Base-by-base conservation (phyloP, 108 stramenopile species). In the Skeletonema tropicum region DNA sequence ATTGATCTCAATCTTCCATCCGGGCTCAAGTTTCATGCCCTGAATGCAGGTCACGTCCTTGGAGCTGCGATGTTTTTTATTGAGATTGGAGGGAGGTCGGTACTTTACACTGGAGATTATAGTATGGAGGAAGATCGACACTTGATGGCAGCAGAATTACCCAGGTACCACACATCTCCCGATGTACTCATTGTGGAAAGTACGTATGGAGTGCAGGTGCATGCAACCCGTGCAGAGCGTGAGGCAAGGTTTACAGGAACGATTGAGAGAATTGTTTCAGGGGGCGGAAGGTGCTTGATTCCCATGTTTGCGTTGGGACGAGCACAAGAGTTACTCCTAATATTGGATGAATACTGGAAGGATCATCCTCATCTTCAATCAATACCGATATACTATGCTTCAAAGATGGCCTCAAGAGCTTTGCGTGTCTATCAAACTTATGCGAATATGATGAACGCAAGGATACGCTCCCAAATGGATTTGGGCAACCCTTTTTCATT, bases 41-140 rank as follows among this genome's bases (percentile, higher is more conserved):
- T 97, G 41, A 97, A 97, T 72, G 99, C 99, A 6, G 98, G 98
- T 3, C 99, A 99, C 74, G 99, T 99, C 17, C 85, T 99, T 19
- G 99, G 99, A 33, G 99, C 98, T 21, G 97, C 97, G 74, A 98
- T 99, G 98, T 99, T 92, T 69, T 94, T 90, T 68, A 75, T 99
- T 67, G 97, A 98, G 26, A 90, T 99, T 58, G 98, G 94, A 23
- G 97, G 97, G 57, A 78, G 98, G 23, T 87, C 88, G 9, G 77
- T 99, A 0, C 78, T 99, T 12, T 99, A 99, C 83, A 99, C 98
- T 0, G 99, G 99, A 5, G 99, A 99, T 84, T 99, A 99, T 87
- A 89, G 88, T 63, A 92, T 96, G 90, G 95, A 97, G 84, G 97
- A 97, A 66, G 98, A 98, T 89, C 86, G 98, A 7, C 99, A 99